Conservation (phyloP, 768 basidiomycete genomes). For the Erythrobasidium yunnanense region DNA sequence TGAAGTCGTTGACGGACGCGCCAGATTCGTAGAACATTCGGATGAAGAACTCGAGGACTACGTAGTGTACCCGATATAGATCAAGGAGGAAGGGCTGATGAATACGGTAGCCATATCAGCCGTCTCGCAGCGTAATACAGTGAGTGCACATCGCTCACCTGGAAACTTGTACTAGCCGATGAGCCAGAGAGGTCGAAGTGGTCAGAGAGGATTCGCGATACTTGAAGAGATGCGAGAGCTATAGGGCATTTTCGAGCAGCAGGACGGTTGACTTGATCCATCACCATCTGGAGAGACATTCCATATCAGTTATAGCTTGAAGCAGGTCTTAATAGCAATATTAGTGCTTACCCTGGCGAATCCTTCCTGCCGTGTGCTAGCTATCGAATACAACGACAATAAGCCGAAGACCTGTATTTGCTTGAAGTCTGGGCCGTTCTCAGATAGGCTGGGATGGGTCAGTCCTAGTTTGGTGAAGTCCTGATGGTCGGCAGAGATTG, state of each 20-base stretch:
- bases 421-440: background rate
- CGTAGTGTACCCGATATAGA: conserved; percentile 59
- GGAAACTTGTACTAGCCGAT: conserved; percentile 3
- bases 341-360: background rate
- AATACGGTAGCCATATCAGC: conserved; percentile 66
- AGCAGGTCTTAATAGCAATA: background rate
- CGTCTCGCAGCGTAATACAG: background rate
- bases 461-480: too few species aligned
- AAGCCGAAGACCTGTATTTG: conserved; percentile 17
- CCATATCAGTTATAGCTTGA: background rate
- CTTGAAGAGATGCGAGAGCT: conserved; percentile 70
- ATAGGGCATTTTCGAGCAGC: conserved; percentile 68
- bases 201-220: conserved; percentile 70
- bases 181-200: conserved; percentile 60
- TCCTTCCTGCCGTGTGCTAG: background rate
- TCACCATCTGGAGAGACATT: conserved; percentile 49
- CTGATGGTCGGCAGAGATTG: too few species aligned
- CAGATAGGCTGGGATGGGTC: background rate
- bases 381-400: background rate
- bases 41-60: conserved; percentile 78
- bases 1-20: conserved; percentile 63
- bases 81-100: conserved; percentile 83
- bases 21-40: conserved; percentile 85
- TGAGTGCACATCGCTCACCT: background rate
- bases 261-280: conserved; percentile 68